These are phyloP conservation scores for Citrus glauca DNA, from an alignment of 345 rosid species.

Conservation along the genomic window DNA sequence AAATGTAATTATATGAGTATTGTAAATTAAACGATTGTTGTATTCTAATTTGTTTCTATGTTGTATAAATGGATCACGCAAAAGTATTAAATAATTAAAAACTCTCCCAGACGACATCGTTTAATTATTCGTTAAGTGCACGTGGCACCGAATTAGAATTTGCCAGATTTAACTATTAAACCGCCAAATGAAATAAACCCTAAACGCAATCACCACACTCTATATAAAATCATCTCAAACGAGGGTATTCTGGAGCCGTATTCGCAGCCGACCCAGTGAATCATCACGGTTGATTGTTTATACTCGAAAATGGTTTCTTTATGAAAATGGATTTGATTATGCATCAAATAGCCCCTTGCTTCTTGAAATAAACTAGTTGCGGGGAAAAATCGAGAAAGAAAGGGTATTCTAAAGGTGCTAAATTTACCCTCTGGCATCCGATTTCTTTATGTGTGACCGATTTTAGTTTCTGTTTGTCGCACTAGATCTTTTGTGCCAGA, in stretches of 20 bases:
- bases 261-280: not conserved
- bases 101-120: not conserved
- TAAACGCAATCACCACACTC: not conserved
- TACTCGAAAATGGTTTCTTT: too few relatives aligned
- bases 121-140: not conserved
- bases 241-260: too few relatives aligned
- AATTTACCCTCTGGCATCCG: conserved; percentile 11
- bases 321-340: not conserved
- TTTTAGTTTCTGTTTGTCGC: not conserved
- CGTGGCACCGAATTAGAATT: not conserved
- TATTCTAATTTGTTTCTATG: not conserved
- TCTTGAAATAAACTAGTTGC: conserved; percentile 22
- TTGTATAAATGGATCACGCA: too few relatives aligned
- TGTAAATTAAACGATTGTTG: not conserved
- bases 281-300: not conserved
- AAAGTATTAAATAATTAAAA: too few relatives aligned
- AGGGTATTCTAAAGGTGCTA: conserved; percentile 24
- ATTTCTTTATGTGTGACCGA: conserved; percentile 3
- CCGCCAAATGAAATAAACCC: not conserved
- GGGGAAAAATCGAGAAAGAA: conserved; percentile 25
- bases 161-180: not conserved
- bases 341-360: conserved; percentile 44
- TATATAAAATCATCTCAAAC: not conserved
- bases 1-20: conserved; percentile 6
- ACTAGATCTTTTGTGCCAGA: not conserved